Base-by-base conservation (phyloP, 1,284 basidiomycete species). In the Hymenochaete sp. region DNA sequence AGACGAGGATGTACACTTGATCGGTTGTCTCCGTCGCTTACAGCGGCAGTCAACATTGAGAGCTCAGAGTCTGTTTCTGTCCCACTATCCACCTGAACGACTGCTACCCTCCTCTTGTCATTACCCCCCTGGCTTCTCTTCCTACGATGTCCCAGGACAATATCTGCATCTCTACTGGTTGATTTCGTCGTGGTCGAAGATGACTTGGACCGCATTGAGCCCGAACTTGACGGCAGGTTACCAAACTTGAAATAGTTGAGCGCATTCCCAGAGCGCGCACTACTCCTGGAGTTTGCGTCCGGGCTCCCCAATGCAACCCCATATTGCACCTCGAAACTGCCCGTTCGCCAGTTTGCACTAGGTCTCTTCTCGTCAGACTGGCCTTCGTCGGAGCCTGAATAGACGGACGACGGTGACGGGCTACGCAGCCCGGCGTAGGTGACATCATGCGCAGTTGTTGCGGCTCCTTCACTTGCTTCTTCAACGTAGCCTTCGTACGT, bases 41-140 rank as follows among this genome's bases (percentile, higher is more conserved):
- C 27, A 26, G 14, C 32, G 33, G 8, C 5, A 5, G 33, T 35
- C n/a, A 7, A n/a, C n/a, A n/a, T n/a, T n/a, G n/a, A n/a, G n/a
- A n/a, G n/a, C n/a, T n/a, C n/a, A n/a, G n/a, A n/a, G n/a, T n/a
- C n/a, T n/a, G n/a, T n/a, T n/a, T n/a, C n/a, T n/a, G n/a, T n/a
- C 32, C 14, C 5, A 35, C 32, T n/a, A n/a, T 35, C 13, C 32
- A 35, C 13, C 59, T 82, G 68, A 38, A 84, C 74, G 55, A 86
- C 77, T 25, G 77, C 77, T 43, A 82, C 63, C 49, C 77, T 68
- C 47, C 82, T 70, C 56, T 79, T 73, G 63, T 82, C 80, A 40
- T 70, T 64, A 53, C 71, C 71, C 50, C 75, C 76, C 18, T 71
- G 73, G 53, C 70, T 75, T 44, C 74, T 68, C 48, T 72, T 57